Evolutionary conservation across 257 asterid species (phyloP).

Genomic region (Ophiorrhiza pumila): DNA sequence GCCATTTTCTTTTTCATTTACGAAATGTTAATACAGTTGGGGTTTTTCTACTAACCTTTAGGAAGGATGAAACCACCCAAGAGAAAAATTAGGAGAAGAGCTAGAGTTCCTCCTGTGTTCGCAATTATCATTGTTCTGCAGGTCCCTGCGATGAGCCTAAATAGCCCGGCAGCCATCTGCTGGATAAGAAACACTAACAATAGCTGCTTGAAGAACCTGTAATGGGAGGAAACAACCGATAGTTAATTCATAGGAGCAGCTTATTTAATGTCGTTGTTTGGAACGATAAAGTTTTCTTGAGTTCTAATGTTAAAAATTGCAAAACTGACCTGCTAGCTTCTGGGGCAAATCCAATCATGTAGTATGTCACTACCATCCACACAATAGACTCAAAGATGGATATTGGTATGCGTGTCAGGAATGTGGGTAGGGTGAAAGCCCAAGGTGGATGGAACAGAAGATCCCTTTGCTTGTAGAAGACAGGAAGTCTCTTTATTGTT

Average conservation of each 20-base stretch:
- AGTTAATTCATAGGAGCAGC: neutral
- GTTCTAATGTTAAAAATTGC: neutral
- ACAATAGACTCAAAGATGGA: conserved; percentile 53
- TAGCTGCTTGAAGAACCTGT: conserved; percentile 63
- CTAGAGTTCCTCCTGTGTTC: conserved; percentile 56
- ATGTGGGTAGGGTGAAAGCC: conserved; percentile 60
- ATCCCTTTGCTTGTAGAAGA: conserved; percentile 67
- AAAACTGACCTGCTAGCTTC: conserved; percentile 61
- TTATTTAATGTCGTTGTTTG: neutral
- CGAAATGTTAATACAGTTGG: neutral
- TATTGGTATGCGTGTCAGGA: conserved; percentile 57
- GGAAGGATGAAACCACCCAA: conserved; percentile 75
- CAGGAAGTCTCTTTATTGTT: conserved; percentile 67
- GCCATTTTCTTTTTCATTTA: too few relatives aligned
- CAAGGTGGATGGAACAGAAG: conserved; percentile 70
- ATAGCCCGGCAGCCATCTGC: conserved; percentile 68
- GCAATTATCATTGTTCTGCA: conserved; percentile 66
- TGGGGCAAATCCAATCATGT: conserved; percentile 68
- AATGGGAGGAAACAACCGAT: neutral
- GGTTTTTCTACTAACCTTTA: conserved; percentile 38
- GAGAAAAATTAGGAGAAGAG: conserved; percentile 52
- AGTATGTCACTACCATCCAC: conserved; percentile 53
- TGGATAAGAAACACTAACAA: conserved; percentile 52
- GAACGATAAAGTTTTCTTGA: neutral
- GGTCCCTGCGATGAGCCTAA: conserved; percentile 53